These are phyloP conservation scores for Haplosporangium sp. DNA, from an alignment of 371 early-diverging fungal genomes.

Conservation along the genomic window DNA sequence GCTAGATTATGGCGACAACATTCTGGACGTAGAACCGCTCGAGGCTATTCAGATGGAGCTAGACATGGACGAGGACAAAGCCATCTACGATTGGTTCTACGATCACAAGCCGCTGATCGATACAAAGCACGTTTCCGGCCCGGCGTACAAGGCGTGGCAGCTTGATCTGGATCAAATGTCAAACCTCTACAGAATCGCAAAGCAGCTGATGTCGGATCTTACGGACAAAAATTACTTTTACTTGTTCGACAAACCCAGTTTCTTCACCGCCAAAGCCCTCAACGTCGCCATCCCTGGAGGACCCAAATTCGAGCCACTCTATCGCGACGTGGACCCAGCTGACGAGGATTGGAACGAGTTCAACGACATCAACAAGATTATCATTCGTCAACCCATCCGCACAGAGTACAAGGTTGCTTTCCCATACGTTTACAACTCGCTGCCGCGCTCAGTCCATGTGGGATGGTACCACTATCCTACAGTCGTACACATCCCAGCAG, in stretches of 20 bases:
- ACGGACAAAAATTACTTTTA: slow-evolving; percentile 97
- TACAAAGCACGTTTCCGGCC: slow-evolving; percentile 88
- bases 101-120: slow-evolving; percentile 94
- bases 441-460: slow-evolving; percentile 93
- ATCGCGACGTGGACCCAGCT: slow-evolving; percentile 92
- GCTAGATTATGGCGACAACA: slow-evolving; percentile 97
- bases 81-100: slow-evolving; percentile 97
- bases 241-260: slow-evolving; percentile 93
- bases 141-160: slow-evolving; percentile 93
- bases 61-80: slow-evolving; percentile 94
- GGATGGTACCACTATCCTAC: slow-evolving; percentile 95
- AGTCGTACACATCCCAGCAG: slow-evolving; percentile 87
- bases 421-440: slow-evolving; percentile 96
- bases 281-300: slow-evolving; percentile 99
- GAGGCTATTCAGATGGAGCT: slow-evolving; percentile 99
- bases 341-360: slow-evolving; percentile 99
- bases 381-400: slow-evolving; percentile 97
- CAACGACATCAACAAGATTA: slow-evolving; percentile 99
- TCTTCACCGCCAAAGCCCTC: slow-evolving; percentile 97
- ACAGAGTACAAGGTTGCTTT: slow-evolving; percentile 99
- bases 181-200: slow-evolving; percentile 91
- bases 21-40: slow-evolving; percentile 96
- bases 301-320: slow-evolving; percentile 97
- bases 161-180: slow-evolving; percentile 95
- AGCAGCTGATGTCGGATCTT: slow-evolving; percentile 93